Evolutionary conservation across 371 early-diverging fungal species (phyloP), one percentile per base, ranked within the genome.

Genomic region (Mucor ambiguus): DNA sequence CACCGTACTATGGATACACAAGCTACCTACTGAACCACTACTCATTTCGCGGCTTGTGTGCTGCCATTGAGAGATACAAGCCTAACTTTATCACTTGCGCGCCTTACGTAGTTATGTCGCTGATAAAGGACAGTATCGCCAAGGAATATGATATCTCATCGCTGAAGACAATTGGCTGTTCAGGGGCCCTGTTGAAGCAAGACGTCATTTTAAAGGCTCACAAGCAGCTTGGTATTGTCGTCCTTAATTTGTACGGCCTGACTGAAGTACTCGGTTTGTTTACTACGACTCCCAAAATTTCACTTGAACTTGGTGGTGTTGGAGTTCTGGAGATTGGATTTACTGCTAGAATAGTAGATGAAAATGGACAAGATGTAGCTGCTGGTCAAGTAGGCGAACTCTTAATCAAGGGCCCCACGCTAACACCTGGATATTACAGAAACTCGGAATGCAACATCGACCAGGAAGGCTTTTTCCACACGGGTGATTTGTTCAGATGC

Each of bases 401-500:
- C 55, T 79, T 88, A 65, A 60, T 94, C 60, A 84, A 87, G n/a
- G 93, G 93, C 0, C 90, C 93, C 18, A 92, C 90, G 46, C 74
- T 90, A 2, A 91, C 89, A 85, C 69, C 72, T 33, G 92, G 90
- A 0, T 91, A 92, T 62, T 74, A 84, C 41, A 85, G 85, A 49
- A 83, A 84, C 49, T 58, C 63, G 14, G 76, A 86, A 63, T 89
- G 87, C 0, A 74, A 85, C 0, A 83, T 93, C 63, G 89, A 87
- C 63, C 32, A 37, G 0, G 81, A 84, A n/a, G 93, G 92, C 1
- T 95, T 84, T 78, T 76, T 93, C 58, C 90, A 87, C 61, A 93
- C 92, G 0, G 95, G 94, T 12, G 96, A 96, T 68, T 72, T 95
- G 35, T 92, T 64, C 22, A 70, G 77, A n/a, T 75, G 83, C 3